These are phyloP conservation scores for Blastobotrys mokoenaii DNA, from an alignment of 805 yeast species.

Conservation along the genomic window DNA sequence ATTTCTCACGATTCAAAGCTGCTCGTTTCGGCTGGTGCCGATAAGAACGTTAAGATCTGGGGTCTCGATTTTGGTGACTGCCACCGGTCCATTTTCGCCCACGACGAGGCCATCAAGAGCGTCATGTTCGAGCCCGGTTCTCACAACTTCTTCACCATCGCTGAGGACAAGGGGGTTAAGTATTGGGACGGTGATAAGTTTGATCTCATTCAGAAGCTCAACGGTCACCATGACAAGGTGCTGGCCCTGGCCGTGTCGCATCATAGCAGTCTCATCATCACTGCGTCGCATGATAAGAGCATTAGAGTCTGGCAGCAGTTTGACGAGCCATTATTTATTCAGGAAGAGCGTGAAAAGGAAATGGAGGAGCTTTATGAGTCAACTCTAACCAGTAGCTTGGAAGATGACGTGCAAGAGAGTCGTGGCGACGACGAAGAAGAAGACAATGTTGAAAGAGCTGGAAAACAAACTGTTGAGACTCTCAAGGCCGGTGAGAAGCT, in stretches of 20 bases:
- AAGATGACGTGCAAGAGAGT: slow-evolving; percentile 39
- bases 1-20: slow-evolving; percentile 83
- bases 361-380: slow-evolving; percentile 85
- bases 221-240: slow-evolving; percentile 85
- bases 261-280: slow-evolving; percentile 58
- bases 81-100: slow-evolving; percentile 93
- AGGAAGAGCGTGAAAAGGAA: slow-evolving; percentile 94
- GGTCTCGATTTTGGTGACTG: slow-evolving; percentile 99
- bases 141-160: slow-evolving; percentile 82
- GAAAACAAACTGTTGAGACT: slow-evolving; percentile 81
- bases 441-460: slow-evolving; percentile 49
- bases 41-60: slow-evolving; percentile 96
- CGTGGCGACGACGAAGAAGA: slow-evolving; percentile 32
- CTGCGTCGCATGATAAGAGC: slow-evolving; percentile 90
- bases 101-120: slow-evolving; percentile 89
- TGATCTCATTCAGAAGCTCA: slow-evolving; percentile 80
- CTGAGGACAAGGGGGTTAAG: slow-evolving; percentile 83
- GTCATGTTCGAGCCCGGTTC: slow-evolving; percentile 78
- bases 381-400: slow-evolving; percentile 66
- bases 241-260: slow-evolving; percentile 82
- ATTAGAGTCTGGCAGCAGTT: slow-evolving; percentile 90
- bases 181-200: slow-evolving; percentile 99
- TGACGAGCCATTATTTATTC: slow-evolving; percentile 90
- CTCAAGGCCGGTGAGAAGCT: slow-evolving; percentile 89
- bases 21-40: slow-evolving; percentile 90